These are phyloP conservation scores for Russula griseocarnosa DNA, from an alignment of 768 basidiomycete species.

Conservation along the genomic window DNA sequence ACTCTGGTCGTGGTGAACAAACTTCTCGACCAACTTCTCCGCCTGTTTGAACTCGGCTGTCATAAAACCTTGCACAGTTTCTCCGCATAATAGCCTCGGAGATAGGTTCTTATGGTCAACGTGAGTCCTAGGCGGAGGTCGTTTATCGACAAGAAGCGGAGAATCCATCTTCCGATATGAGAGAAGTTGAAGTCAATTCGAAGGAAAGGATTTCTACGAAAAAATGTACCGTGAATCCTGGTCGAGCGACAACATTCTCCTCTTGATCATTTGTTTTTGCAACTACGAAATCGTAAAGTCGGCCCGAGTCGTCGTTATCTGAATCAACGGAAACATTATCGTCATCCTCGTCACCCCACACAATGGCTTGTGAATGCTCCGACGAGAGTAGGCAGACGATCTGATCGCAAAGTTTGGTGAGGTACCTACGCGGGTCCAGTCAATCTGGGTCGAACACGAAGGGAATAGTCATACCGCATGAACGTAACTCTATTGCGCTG, in stretches of 20 bases:
- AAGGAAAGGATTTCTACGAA: background rate
- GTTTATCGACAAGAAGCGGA: background rate
- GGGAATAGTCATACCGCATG: conserved; percentile 46
- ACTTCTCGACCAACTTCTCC: background rate
- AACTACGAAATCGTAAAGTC: conserved; percentile 53
- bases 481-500: conserved; percentile 55
- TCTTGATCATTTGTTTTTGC: conserved; percentile 56
- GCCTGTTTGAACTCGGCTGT: conserved; percentile 14
- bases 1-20: background rate
- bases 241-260: conserved; percentile 43
- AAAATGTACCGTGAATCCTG: conserved; percentile 46
- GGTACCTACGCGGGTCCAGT: conserved; percentile 8
- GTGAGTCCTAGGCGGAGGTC: background rate
- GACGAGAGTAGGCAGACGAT: conserved; percentile 48
- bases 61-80: conserved; percentile 28
- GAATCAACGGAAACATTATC: conserved; percentile 34
- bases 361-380: conserved; percentile 43
- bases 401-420: conserved; percentile 44
- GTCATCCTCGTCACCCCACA: conserved; percentile 41
- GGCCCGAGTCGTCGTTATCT: conserved; percentile 43
- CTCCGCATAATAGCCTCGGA: conserved; percentile 25
- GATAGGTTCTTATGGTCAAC: conserved; percentile 1
- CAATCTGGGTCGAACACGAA: background rate
- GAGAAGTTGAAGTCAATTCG: background rate
- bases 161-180: conserved; percentile 9